These are phyloP conservation scores for Boletus rubropictus DNA, from an alignment of 768 basidiomycete species.

Conservation along the genomic window DNA sequence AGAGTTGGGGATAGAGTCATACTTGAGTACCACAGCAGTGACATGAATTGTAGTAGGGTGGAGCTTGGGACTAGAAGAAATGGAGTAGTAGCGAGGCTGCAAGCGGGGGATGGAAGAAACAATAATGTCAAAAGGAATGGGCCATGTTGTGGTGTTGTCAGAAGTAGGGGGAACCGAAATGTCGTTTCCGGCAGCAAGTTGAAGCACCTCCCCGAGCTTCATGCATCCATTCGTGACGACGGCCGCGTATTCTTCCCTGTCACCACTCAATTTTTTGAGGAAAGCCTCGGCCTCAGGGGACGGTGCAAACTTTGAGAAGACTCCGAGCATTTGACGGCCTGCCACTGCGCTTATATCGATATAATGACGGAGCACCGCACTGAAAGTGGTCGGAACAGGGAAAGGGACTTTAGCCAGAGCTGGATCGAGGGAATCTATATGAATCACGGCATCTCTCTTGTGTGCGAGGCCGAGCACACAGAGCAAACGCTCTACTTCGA, in stretches of 20 bases:
- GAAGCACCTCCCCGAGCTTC: conserved; percentile 89
- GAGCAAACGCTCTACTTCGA: conserved; percentile 86
- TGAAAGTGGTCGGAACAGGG: conserved; percentile 94
- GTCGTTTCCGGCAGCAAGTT: conserved; percentile 82
- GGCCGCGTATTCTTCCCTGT: conserved; percentile 83
- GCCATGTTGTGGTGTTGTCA: conserved; percentile 80
- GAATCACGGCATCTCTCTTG: conserved; percentile 78
- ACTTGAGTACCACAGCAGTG: conserved; percentile 93
- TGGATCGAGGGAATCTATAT: conserved; percentile 95
- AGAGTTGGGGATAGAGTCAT: conserved; percentile 58
- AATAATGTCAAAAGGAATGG: conserved; percentile 94
- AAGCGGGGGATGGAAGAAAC: conserved; percentile 90
- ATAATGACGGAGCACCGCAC: conserved; percentile 90
- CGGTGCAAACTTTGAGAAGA: conserved; percentile 85
- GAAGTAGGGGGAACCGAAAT: conserved; percentile 48
- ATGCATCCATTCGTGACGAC: conserved; percentile 77
- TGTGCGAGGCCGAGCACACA: conserved; percentile 77
- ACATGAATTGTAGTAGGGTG: conserved; percentile 87
- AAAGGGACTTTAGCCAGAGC: conserved; percentile 98
- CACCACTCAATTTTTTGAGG: conserved; percentile 69
- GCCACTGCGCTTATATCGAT: conserved; percentile 94
- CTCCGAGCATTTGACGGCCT: conserved; percentile 88
- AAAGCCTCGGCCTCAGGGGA: conserved; percentile 67
- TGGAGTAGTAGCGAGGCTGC: conserved; percentile 97
- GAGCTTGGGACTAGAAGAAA: conserved; percentile 94